phyloP scores from a whole-genome alignment of 495 filamentous ascomycete genomes.

The Neurospora cerealis region DNA sequence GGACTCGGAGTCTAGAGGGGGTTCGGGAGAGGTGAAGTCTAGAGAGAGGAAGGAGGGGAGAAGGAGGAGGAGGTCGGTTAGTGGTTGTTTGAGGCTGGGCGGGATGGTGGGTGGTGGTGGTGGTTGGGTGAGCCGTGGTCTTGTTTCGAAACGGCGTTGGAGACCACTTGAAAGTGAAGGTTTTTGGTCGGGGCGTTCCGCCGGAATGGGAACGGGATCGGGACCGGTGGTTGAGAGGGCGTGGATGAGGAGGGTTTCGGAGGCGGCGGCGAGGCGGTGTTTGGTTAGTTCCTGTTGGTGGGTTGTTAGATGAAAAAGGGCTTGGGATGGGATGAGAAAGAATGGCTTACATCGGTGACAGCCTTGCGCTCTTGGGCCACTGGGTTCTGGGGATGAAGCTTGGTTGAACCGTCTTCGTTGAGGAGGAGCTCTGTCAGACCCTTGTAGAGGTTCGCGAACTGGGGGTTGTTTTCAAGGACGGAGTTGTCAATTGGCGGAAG shows the following conservation, averaged over 20 bases:
- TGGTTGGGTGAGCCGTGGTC: background rate
- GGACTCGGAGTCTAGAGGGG: background rate
- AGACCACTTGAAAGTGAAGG: background rate
- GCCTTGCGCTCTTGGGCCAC: conserved; percentile 43
- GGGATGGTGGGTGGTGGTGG: background rate
- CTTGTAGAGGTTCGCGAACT: conserved; percentile 54
- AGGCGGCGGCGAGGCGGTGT: conserved; percentile 30
- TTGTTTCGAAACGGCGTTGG: background rate
- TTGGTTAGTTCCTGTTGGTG: conserved; percentile 29
- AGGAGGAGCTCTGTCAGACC: conserved; percentile 48
- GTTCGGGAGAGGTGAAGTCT: background rate
- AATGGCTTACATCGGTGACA: conserved; percentile 47
- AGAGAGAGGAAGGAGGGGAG: background rate
- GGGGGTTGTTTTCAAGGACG: conserved; percentile 51
- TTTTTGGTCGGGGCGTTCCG: too few relatives aligned
- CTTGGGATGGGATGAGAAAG: too few relatives aligned
- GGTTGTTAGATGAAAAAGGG: too few relatives aligned
- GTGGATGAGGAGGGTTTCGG: conserved; percentile 28
- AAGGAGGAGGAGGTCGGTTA: background rate
- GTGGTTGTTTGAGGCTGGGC: background rate
- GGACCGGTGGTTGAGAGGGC: conserved; percentile 20
- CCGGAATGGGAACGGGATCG: background rate
- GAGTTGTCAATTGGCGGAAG: conserved; percentile 53
- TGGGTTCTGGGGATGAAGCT: conserved; percentile 28
- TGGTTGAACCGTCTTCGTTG: conserved; percentile 53